phyloP scores from a whole-genome alignment of 1,139 yeast genomes.

The Geotrichum candidum region DNA sequence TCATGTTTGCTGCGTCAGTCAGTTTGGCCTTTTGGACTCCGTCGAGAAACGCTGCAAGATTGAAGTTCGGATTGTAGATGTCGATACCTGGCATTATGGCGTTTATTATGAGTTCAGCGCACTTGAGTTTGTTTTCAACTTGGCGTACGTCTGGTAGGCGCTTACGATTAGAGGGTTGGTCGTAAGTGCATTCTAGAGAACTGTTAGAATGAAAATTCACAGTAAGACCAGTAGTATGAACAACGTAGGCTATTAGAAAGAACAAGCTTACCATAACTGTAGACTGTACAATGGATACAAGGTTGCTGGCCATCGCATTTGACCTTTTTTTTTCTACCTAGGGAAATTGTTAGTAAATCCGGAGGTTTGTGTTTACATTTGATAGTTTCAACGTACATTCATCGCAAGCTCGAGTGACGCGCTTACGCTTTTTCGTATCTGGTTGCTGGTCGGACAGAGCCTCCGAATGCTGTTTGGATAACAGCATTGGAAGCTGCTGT shows the following conservation, averaged over 20 bases:
- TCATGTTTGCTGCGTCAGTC: neutral
- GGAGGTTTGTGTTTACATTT: neutral
- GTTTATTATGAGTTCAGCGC: constrained; percentile 37
- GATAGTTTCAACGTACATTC: constrained; percentile 45
- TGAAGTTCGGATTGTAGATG: constrained; percentile 38
- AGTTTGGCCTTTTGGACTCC: neutral
- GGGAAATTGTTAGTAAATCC: neutral
- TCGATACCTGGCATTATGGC: constrained; percentile 44
- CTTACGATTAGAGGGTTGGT: constrained; percentile 65
- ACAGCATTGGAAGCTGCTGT: neutral
- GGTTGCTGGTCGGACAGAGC: neutral
- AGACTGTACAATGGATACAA: constrained; percentile 83
- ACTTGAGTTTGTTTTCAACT: constrained; percentile 34
- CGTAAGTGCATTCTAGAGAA: constrained; percentile 52
- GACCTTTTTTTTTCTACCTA: constrained; percentile 55
- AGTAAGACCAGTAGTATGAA: neutral
- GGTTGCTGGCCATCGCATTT: constrained; percentile 86
- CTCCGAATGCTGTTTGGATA: neutral
- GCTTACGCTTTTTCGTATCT: constrained; percentile 49
- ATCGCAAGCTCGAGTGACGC: constrained; percentile 83
- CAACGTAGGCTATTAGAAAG: constrained; percentile 30
- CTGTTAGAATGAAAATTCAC: neutral
- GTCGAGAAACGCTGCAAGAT: constrained; percentile 1
- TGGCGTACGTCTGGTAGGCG: constrained; percentile 35
- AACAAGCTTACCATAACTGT: constrained; percentile 67